These are phyloP conservation scores for Colletotrichum paranaense DNA, from an alignment of 2,329 filamentous ascomycete species.

Conservation along the genomic window DNA sequence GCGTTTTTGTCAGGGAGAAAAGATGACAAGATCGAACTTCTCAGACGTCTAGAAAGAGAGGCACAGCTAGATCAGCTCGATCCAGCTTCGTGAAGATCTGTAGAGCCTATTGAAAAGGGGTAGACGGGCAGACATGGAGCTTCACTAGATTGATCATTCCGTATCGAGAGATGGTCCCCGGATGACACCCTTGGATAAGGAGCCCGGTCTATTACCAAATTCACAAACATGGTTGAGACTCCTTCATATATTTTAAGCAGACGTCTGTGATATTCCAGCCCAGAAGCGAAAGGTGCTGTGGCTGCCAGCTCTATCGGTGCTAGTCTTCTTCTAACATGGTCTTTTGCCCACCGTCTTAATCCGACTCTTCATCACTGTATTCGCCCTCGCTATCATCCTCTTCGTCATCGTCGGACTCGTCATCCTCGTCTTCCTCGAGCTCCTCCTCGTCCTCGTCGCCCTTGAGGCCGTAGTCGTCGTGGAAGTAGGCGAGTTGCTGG, in stretches of 20 bases:
- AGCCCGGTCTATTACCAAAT: no score
- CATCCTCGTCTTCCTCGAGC: constrained; percentile 65
- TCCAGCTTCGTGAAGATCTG: no score
- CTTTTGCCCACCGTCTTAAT: constrained; percentile 2
- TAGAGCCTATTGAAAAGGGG: no score
- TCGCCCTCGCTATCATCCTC: constrained; percentile 61
- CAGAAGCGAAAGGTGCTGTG: neutral
- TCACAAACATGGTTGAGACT: no score
- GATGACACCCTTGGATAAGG: no score
- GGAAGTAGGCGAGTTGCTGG: constrained; percentile 80
- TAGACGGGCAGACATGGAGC: no score
- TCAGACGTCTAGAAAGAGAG: no score
- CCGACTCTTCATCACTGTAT: constrained; percentile 48
- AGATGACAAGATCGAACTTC: no score
- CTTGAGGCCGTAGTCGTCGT: constrained; percentile 89
- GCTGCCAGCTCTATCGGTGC: constrained; percentile 3
- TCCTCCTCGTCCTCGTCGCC: constrained; percentile 70
- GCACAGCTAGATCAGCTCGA: no score
- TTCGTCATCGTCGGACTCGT: constrained; percentile 63
- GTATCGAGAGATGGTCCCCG: no score
- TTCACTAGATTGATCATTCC: no score
- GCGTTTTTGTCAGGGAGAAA: no score
- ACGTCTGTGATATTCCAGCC: neutral
- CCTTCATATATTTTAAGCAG: neutral
- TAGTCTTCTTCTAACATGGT: neutral